phyloP scores from a whole-genome alignment of 2,329 filamentous ascomycete species.

The Pyrenochaeta sp. region DNA sequence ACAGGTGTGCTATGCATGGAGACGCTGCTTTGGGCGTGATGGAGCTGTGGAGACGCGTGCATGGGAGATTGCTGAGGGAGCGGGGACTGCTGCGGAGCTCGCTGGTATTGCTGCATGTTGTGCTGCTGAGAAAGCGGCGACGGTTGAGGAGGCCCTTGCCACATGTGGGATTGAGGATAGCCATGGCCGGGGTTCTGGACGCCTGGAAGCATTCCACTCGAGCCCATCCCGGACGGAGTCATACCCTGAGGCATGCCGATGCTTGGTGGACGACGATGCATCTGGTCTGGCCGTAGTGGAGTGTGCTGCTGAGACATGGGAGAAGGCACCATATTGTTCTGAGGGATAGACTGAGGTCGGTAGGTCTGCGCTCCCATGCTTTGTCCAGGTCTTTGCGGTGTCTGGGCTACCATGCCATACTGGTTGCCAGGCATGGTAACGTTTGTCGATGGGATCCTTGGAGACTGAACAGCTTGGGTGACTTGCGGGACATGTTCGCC shows the following conservation, averaged over 20 bases:
- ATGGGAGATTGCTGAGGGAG: slow-evolving; percentile 58
- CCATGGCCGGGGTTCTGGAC: slow-evolving; percentile 55
- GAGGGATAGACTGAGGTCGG: slow-evolving; percentile 73
- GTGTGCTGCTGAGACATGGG: slow-evolving; percentile 74
- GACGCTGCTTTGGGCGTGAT: slow-evolving; percentile 52
- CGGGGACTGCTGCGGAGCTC: slow-evolving; percentile 51
- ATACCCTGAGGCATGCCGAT: slow-evolving; percentile 50
- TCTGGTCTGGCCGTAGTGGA: slow-evolving; percentile 64
- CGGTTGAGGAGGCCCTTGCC: slow-evolving; percentile 57
- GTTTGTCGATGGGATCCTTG: slow-evolving; percentile 65
- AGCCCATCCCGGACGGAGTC: slow-evolving; percentile 44
- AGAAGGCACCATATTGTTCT: slow-evolving; percentile 75
- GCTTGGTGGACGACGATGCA: slow-evolving; percentile 72
- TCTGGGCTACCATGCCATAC: slow-evolving; percentile 65
- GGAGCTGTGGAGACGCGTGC: slow-evolving; percentile 58
- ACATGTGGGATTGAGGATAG: slow-evolving; percentile 57
- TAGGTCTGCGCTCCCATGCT: slow-evolving; percentile 72
- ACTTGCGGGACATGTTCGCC: slow-evolving; percentile 49
- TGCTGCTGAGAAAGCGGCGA: slow-evolving; percentile 57
- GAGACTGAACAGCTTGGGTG: slow-evolving; percentile 56
- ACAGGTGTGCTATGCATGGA: slow-evolving; percentile 53
- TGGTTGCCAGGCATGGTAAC: slow-evolving; percentile 63
- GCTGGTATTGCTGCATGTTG: slow-evolving; percentile 55
- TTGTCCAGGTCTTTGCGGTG: slow-evolving; percentile 64
- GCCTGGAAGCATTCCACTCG: slow-evolving; percentile 46